Percentiles rank a stretch among this genome's conserved stretches.
Evolutionary conservation across 345 rosid genomes (phyloP).

Genomic region (Gossypium stocksii): DNA sequence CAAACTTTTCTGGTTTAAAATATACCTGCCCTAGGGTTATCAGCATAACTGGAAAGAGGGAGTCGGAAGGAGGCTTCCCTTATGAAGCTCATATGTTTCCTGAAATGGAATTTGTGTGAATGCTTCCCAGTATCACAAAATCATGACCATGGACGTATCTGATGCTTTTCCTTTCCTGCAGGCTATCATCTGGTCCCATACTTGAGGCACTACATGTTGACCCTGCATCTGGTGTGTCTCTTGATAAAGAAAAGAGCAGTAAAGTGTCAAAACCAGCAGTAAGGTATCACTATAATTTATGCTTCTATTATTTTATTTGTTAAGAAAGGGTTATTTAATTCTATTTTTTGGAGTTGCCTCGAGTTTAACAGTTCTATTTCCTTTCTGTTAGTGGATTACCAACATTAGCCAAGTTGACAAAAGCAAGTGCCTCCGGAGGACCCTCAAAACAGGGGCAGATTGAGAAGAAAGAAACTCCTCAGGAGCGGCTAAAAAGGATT

Average conservation of each 20-base stretch:
- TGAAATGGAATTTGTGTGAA: constrained; percentile 27
- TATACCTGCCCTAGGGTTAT: constrained; percentile 49
- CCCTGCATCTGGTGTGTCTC: constrained; percentile 90
- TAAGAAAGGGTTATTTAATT: neutral
- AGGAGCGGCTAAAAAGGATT: constrained; percentile 93
- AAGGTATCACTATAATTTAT: constrained; percentile 38
- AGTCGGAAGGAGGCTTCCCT: constrained; percentile 52
- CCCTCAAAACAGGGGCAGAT: constrained; percentile 51
- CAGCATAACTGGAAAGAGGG: constrained; percentile 51
- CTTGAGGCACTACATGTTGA: constrained; percentile 97
- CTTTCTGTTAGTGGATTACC: constrained; percentile 52
- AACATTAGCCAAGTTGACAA: constrained; percentile 75
- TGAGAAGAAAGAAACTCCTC: constrained; percentile 95
- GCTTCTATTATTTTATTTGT: neutral
- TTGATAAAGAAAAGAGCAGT: constrained; percentile 63
- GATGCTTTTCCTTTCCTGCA: constrained; percentile 57
- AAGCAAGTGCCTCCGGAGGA: constrained; percentile 47
- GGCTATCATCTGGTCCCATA: constrained; percentile 75
- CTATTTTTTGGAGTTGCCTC: neutral
- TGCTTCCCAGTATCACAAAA: constrained; percentile 18
- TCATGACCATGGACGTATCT: constrained; percentile 29
- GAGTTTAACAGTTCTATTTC: neutral
- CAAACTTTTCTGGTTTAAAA: constrained; percentile 46
- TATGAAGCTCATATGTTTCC: constrained; percentile 40
- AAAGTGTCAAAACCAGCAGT: constrained; percentile 47